Evolutionary conservation across 306 rosid species (phyloP).

Genomic region (Sicyos baderoa): DNA sequence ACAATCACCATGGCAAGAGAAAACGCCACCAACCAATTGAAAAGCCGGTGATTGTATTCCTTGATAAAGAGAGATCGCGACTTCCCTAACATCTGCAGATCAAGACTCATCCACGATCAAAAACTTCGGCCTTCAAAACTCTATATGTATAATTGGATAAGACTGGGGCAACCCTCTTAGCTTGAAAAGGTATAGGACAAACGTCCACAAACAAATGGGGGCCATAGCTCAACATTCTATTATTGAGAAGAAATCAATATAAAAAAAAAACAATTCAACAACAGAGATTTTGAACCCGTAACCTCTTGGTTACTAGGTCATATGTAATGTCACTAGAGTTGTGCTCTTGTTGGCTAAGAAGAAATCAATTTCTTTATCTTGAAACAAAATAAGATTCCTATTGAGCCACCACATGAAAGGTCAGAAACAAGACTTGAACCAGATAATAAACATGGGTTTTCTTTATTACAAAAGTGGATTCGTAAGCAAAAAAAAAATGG

Average conservation of each 20-base stretch:
- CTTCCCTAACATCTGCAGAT: slow-evolving; percentile 73
- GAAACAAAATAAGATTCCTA: background rate
- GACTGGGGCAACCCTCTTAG: background rate
- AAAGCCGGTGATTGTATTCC: slow-evolving; percentile 85
- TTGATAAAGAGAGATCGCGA: slow-evolving; percentile 69
- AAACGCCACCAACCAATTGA: slow-evolving; percentile 96
- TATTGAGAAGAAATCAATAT: background rate
- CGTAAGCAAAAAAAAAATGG: background rate
- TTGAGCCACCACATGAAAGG: slow-evolving; percentile 2
- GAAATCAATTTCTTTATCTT: background rate
- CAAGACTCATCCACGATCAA: slow-evolving; percentile 15
- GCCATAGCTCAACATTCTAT: background rate
- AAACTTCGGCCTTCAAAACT: slow-evolving; percentile 1
- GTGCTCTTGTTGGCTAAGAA: too few species aligned
- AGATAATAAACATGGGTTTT: slow-evolving; percentile 1
- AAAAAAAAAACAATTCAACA: too few species aligned
- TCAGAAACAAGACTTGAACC: background rate
- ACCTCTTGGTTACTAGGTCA: too few species aligned
- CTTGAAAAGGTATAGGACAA: background rate
- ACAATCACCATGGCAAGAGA: slow-evolving; percentile 82
- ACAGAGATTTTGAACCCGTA: too few species aligned
- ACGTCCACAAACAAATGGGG: background rate
- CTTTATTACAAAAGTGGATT: background rate
- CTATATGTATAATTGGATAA: background rate
- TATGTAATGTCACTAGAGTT: too few species aligned